Evolutionary conservation across 2,329 filamentous ascomycete species (phyloP).

Genomic region (Mycosphaerella sp.): DNA sequence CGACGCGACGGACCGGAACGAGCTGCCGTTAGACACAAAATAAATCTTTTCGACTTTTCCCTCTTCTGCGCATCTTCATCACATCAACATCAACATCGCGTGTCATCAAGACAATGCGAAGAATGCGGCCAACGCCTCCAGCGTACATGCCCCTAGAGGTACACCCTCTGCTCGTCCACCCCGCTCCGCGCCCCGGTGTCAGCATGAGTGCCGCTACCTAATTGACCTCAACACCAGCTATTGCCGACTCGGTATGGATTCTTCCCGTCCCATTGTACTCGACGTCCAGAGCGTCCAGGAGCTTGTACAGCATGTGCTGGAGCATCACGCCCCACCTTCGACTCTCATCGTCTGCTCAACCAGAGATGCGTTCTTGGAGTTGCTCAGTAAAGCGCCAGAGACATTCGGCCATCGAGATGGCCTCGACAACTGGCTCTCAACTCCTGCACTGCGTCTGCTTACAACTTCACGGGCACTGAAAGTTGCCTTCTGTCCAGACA

Average conservation of each 20-base stretch:
- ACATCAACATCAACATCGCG: not conserved
- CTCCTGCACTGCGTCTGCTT: constrained; percentile 61
- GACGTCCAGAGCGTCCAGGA: constrained; percentile 37
- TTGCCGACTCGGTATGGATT: constrained; percentile 8
- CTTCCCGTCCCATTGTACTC: constrained; percentile 34
- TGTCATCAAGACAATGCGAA: not conserved
- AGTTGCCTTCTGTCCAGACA: constrained; percentile 65
- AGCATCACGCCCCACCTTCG: constrained; percentile 50
- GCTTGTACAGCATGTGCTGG: constrained; percentile 59
- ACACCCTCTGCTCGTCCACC: not conserved
- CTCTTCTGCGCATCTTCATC: no score
- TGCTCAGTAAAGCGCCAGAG: constrained; percentile 37
- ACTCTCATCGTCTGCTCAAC: constrained; percentile 66
- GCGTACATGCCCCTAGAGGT: no score
- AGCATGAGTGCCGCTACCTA: not conserved
- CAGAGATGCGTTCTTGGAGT: constrained; percentile 56
- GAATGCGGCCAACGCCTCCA: not conserved
- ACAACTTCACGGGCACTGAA: constrained; percentile 62
- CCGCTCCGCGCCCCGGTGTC: not conserved
- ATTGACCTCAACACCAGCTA: not conserved
- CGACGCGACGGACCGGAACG: no score
- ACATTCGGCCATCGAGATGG: not conserved
- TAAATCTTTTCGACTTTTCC: no score
- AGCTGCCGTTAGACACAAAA: no score
- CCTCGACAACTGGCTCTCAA: constrained; percentile 1